These are phyloP conservation scores for Boletus bicolor DNA, from an alignment of 768 basidiomycete genomes.

Conservation along the genomic window DNA sequence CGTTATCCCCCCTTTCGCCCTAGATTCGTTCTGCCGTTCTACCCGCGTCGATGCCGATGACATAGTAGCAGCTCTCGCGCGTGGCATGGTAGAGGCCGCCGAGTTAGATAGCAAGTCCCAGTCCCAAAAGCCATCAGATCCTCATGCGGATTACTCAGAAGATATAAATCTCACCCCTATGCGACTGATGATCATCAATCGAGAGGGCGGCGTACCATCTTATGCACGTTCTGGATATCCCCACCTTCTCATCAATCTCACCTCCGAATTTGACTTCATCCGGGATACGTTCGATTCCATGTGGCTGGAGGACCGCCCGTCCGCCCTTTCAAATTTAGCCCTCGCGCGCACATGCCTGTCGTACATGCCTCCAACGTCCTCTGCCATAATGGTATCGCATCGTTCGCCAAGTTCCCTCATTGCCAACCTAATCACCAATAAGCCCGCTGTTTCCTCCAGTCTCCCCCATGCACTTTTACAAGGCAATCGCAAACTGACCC, in stretches of 20 bases:
- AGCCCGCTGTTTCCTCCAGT: conserved; percentile 92
- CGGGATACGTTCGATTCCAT: conserved; percentile 73
- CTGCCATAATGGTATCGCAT: conserved; percentile 96
- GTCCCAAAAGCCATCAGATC: conserved; percentile 27
- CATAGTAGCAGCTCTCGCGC: conserved; percentile 81
- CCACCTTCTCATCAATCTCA: conserved; percentile 92
- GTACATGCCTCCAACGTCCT: conserved; percentile 92
- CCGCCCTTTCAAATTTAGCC: conserved; percentile 80
- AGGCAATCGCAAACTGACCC: conserved; percentile 79
- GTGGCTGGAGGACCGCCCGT: conserved; percentile 79
- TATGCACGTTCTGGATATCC: conserved; percentile 94
- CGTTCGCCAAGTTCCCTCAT: conserved; percentile 94
- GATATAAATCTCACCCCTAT: conserved; percentile 87
- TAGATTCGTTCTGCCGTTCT: conserved; percentile 87
- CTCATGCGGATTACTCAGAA: conserved; percentile 40
- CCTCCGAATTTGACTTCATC: conserved; percentile 84
- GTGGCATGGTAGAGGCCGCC: conserved; percentile 69
- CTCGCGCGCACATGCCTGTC: conserved; percentile 83
- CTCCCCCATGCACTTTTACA: conserved; percentile 91
- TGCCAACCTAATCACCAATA: conserved; percentile 96
- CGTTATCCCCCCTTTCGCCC: conserved; percentile 87
- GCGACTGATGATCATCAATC: conserved; percentile 95
- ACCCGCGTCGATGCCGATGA: conserved; percentile 84
- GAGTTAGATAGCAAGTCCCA: conserved; percentile 45
- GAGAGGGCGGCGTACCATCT: conserved; percentile 94